phyloP scores from a whole-genome alignment of 2,329 filamentous ascomycete species.

The Neocucurbitaria cava region DNA sequence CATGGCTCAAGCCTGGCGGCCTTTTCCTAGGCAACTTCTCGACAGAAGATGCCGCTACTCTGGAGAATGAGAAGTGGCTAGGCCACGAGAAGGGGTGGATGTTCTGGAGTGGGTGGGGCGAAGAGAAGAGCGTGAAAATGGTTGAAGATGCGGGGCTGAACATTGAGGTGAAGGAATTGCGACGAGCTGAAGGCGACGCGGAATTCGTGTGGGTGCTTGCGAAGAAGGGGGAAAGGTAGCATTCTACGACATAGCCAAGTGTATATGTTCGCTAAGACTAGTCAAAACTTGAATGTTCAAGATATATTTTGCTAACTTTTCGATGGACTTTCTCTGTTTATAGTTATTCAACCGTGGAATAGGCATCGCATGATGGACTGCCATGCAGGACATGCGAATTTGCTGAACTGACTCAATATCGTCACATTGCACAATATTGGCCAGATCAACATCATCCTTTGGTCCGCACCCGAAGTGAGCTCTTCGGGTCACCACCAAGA shows the following conservation, averaged over 20 bases:
- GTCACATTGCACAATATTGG: not conserved
- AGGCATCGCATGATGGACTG: too few species aligned
- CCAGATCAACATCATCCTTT: too few species aligned
- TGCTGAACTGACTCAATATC: too few species aligned
- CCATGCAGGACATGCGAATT: too few species aligned
- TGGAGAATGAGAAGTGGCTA: conserved; percentile 41
- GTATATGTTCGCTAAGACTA: too few species aligned
- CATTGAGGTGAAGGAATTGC: conserved; percentile 30
- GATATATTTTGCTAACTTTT: too few species aligned
- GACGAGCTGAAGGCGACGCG: conserved; percentile 26
- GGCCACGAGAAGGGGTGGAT: conserved; percentile 43
- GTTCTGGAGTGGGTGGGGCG: conserved; percentile 53
- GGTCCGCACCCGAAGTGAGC: too few species aligned
- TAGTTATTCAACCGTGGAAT: too few species aligned
- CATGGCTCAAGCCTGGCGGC: conserved; percentile 62
- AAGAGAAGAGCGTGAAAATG: conserved; percentile 40
- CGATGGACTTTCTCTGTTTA: too few species aligned
- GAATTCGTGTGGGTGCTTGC: conserved; percentile 43
- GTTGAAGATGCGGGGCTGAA: conserved; percentile 37
- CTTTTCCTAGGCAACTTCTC: conserved; percentile 52
- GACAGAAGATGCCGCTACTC: conserved; percentile 21
- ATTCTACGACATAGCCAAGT: too few species aligned
- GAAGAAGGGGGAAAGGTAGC: conserved; percentile 9
- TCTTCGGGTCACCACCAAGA: too few species aligned
- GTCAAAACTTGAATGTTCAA: too few species aligned